Base-by-base conservation (phyloP, 2,329 filamentous ascomycete species). In the Xylariaceae sp. region DNA sequence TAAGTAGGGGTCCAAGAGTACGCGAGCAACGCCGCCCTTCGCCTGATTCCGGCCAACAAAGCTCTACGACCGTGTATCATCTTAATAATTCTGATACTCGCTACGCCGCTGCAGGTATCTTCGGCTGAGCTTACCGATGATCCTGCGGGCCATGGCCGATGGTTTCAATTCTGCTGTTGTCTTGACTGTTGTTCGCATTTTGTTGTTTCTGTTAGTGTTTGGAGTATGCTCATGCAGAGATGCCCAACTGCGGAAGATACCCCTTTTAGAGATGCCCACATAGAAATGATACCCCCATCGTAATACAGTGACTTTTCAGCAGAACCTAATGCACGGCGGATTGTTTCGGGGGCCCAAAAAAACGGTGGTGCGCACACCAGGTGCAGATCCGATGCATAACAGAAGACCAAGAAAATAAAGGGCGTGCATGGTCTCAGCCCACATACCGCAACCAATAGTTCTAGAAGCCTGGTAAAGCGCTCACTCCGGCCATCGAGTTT, bases 171-270 rank as follows among this genome's bases (percentile, higher is more conserved):
- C 51, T 53, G 41, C 31, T 15, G 45, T 48, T 41, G 31, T 38
- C 39, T 42, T 49, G 33, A 36, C 45, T 46, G 33, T 45, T 51
- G 45, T 40, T 49, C 7, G 22, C 22, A 27, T 27, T 27, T n/a
- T 27, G 22, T 27, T 27, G 22, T 4, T 7, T 27, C 7, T 27
- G 22, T 47, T 44, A n/a, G 45, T 45, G 45, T 49, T 53, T 49
- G 42, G 53, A 49, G 51, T 55, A 36, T 47, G 51, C 22, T 27
- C 22, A 60, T 60, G 58, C 59, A 63, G 51, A 59, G 59, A 45
- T 60, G 57, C 59, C 58, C 62, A 60, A 64, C 48, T 49, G 56
- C 55, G 58, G 56, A 63, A 63, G 61, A 65, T 65, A 65, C 61
- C 62, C 61, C 57, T 55, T 61, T 52, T 60, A 59, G 55, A 58